A percentile compares a stretch with the other conserved stretches of the same genome.
phyloP scores from a whole-genome alignment of 345 rosid species.

The Laguncularia racemosa region DNA sequence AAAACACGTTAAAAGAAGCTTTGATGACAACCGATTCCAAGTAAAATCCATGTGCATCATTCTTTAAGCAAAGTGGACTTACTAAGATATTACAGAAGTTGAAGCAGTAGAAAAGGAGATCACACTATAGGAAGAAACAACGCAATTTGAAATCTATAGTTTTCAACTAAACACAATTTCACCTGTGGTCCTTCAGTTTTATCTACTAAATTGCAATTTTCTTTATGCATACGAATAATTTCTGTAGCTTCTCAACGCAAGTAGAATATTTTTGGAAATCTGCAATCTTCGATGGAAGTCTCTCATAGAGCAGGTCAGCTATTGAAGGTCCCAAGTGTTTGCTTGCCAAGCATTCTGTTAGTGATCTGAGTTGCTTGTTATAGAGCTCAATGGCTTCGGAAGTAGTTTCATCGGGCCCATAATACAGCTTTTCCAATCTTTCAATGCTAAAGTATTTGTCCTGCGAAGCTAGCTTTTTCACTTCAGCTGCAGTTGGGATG shows the following conservation, averaged over 20 bases:
- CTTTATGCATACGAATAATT: constrained; percentile 1
- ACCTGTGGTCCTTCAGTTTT: too few species aligned
- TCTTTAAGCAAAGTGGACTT: too few species aligned
- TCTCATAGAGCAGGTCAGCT: constrained; percentile 17
- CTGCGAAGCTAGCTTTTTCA: neutral
- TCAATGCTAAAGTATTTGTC: neutral
- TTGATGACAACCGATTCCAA: too few species aligned
- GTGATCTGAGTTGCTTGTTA: constrained; percentile 4
- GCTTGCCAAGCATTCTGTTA: neutral
- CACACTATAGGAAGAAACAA: too few species aligned
- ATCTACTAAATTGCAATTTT: neutral
- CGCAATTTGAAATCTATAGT: too few species aligned
- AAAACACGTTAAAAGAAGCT: too few species aligned
- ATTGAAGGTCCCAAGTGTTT: constrained; percentile 23
- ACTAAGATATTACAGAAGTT: too few species aligned
- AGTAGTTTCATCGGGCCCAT: neutral
- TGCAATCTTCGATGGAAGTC: constrained; percentile 13
- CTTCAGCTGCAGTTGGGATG: neutral
- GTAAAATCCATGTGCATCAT: too few species aligned
- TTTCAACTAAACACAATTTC: too few species aligned
- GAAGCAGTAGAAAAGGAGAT: too few species aligned
- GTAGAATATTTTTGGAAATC: neutral
- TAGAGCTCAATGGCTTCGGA: neutral
- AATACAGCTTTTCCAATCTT: neutral
- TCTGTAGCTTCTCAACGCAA: neutral